A percentile compares a stretch with the other conserved stretches of the same genome.
Evolutionary conservation across 2,329 filamentous ascomycete species (phyloP).

Genomic region (Dendryphion nanum): DNA sequence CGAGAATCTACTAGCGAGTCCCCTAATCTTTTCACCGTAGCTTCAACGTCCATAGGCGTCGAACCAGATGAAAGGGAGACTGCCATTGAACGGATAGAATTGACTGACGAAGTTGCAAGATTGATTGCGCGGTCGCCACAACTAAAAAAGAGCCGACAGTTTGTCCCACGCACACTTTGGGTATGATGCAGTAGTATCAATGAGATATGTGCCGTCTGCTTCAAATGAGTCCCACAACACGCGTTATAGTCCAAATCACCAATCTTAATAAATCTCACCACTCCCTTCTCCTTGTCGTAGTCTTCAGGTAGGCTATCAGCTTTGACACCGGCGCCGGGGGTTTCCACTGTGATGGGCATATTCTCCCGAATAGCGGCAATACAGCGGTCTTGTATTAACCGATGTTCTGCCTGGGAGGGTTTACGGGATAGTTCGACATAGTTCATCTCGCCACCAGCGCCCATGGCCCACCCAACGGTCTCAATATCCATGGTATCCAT

Average conservation of each 20-base stretch:
- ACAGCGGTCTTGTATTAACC: conserved; percentile 24
- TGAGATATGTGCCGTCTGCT: conserved; percentile 30
- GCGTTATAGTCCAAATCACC: conserved; percentile 34
- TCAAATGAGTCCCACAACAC: conserved; percentile 35
- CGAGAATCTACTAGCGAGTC: conserved; percentile 22
- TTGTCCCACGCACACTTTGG: conserved; percentile 28
- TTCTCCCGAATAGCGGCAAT: conserved; percentile 27
- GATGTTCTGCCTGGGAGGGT: conserved; percentile 23
- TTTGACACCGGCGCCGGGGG: conserved; percentile 13
- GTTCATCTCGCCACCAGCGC: conserved; percentile 32
- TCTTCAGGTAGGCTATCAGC: conserved; percentile 27
- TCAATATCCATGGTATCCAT: conserved; percentile 30
- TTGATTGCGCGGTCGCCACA: conserved; percentile 30
- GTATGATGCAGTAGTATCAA: conserved; percentile 32
- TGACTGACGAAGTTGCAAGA: conserved; percentile 24
- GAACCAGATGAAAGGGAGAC: conserved; percentile 23
- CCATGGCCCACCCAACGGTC: conserved; percentile 34
- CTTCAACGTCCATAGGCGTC: conserved; percentile 21
- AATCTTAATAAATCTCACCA: conserved; percentile 33
- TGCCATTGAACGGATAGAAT: conserved; percentile 24
- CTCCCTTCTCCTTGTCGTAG: conserved; percentile 32
- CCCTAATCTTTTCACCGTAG: conserved; percentile 20
- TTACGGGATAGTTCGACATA: conserved; percentile 32
- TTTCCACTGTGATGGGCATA: conserved; percentile 29
- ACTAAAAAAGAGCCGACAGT: conserved; percentile 31